Base-by-base conservation (phyloP, 805 yeast genomes). In the Yarrowia keelungensis region DNA sequence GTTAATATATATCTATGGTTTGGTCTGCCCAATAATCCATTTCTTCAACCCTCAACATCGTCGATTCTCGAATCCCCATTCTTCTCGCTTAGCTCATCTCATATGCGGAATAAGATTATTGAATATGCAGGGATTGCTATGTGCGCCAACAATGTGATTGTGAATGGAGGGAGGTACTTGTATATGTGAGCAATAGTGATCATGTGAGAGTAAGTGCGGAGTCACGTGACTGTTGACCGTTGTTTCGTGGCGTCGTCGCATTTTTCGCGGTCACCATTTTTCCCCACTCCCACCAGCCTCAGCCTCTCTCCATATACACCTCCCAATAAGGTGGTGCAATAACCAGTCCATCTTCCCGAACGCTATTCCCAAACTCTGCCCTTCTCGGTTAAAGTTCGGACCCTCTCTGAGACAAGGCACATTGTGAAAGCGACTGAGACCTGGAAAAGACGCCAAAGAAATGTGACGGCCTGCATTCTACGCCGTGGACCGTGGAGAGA, bases 111-210 rank as follows among this genome's bases (percentile, higher is more conserved):
- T 42, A 14, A 15, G 46, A 9, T 5, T 10, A 7, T 2, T 4
- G 2, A 15, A 10, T 38, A 53, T 53, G 58, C 58, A 53, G 58
- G 58, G 58, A 11, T 19, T 7, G 16, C 32, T 12, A 14, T 8
- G 16, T 36, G 58, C 58, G 41, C 15, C 14, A 51, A 51, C 56
- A 51, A 51, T 35, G 12, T 11, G 12, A 10, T 51, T 51, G 56
- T 51, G 12, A 26, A 26, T 26, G 32, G 7, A 26, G 7, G 32
- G 32, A 26, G 32, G 32, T 26, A 19, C 19, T 19, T 19, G 32
- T 26, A 3, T 5, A 26, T 26, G 32, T 26, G 32, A 26, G 32
- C 32, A 26, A 26, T 26, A 26, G 32, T 26, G 32, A 5, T 26
- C 32, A 26, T 26, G 32, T 26, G 32, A 26, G 32, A 5, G 32